phyloP scores from a whole-genome alignment of 1,284 basidiomycete species.

The Chalciporus sp. region DNA sequence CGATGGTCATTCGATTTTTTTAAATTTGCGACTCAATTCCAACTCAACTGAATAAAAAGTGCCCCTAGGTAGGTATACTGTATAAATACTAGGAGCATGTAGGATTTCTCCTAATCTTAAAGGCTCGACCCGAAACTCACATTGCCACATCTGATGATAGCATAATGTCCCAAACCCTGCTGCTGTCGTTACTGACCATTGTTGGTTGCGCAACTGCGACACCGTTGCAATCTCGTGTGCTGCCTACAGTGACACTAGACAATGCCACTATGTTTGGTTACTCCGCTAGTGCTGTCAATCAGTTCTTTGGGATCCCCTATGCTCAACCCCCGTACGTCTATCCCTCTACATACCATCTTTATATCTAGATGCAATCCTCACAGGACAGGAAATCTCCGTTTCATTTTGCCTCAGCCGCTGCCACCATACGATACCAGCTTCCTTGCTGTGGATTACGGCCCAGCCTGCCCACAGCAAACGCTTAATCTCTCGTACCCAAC shows the following conservation, averaged over 20 bases:
- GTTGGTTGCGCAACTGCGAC: background rate
- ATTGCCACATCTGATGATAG: too few relatives aligned
- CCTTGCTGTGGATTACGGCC: constrained; percentile 32
- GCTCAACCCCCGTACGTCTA: constrained; percentile 39
- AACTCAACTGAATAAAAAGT: too few relatives aligned
- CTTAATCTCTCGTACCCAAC: constrained; percentile 3
- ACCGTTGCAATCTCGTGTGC: background rate
- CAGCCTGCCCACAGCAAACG: constrained; percentile 40
- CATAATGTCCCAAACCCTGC: too few relatives aligned
- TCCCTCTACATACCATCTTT: background rate
- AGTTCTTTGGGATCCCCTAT: constrained; percentile 42
- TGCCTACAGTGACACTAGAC: constrained; percentile 31
- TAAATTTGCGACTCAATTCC: too few relatives aligned
- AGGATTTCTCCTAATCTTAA: too few relatives aligned
- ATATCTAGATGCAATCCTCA: background rate
- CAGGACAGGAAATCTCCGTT: constrained; percentile 34
- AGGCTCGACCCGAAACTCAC: too few relatives aligned
- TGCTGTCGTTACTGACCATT: background rate
- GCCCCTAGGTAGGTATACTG: too few relatives aligned
- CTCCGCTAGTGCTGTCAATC: constrained; percentile 16
- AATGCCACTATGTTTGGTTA: constrained; percentile 28
- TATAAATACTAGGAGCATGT: too few relatives aligned
- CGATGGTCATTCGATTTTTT: too few relatives aligned
- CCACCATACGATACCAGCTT: constrained; percentile 35
- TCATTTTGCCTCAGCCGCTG: constrained; percentile 37